Evolutionary conservation across 106 monocot species (phyloP), one percentile per base, ranked within the genome.

Genomic region (Acorus gramineus): DNA sequence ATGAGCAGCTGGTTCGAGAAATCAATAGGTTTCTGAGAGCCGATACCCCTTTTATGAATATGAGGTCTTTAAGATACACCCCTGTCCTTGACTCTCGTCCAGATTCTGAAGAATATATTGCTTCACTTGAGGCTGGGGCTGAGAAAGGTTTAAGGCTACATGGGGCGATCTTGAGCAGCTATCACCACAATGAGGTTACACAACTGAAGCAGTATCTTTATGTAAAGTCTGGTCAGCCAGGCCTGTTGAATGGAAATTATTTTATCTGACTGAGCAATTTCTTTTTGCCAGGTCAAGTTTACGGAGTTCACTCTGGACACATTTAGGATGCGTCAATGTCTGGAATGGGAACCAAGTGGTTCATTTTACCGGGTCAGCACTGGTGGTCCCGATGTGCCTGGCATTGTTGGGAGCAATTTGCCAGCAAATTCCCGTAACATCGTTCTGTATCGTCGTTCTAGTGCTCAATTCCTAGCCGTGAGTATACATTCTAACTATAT

Each of bases 261-360:
- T 28, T 28, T 28, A 28, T 28, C 28, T 28, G 28, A 28, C 28
- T 28, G 28, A 28, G 28, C 28, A 28, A 28, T 28, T 28, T 28
- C 28, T 28, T 28, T 28, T 28, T 28, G 28, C 14, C 75, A 93
- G 89, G 75, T 93, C 63, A 93, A 93, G 70, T 86, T 93, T 62
- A 71, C 81, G 42, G 93, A 93, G 77, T 79, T 93, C 51, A 77
- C 86, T 64, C 69, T 89, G 14, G 81, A 93, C 72, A 81, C 83
- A 62, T 95, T 82, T 66, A 90, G 95, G 74, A 90, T 95, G 86
- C 81, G 90, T 67, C 95, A 95, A 67, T 87, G 80, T 66, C 70
- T 95, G 49, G 95, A 90, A 73, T 95, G 90, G 95, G 95, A 95
- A 74, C 95, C 95, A 43, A 70, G 70, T 69, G 95, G 95, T 61